These are phyloP conservation scores for Dryas octopetala DNA, from an alignment of 306 rosid genomes.

Conservation along the genomic window DNA sequence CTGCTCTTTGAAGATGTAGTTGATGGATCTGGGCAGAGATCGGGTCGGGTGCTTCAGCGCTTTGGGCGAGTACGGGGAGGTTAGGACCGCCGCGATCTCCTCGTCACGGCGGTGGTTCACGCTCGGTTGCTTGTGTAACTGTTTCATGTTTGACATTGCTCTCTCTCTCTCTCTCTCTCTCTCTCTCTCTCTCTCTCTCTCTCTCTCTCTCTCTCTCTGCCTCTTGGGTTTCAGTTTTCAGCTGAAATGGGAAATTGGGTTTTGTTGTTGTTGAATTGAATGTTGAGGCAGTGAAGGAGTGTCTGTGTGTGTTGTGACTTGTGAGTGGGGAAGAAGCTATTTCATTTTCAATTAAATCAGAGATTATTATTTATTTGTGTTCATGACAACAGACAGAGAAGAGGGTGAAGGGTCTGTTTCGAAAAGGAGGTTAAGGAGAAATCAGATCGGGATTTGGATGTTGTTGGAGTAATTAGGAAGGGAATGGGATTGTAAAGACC, in stretches of 20 bases:
- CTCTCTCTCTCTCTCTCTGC: background rate
- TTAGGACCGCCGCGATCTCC: slow-evolving; percentile 42
- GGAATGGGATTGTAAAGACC: background rate
- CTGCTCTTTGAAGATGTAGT: slow-evolving; percentile 76
- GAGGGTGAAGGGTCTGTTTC: background rate
- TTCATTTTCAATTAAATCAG: too few species aligned
- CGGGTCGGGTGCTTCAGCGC: slow-evolving; percentile 53
- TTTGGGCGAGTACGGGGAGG: slow-evolving; percentile 76
- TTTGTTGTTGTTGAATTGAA: background rate
- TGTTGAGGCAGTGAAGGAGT: background rate
- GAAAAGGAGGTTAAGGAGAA: background rate
- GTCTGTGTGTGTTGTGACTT: background rate
- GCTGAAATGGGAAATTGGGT: background rate
- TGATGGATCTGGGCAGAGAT: slow-evolving; percentile 89
- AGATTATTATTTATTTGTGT: too few species aligned
- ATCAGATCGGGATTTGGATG: background rate
- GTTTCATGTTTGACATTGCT: slow-evolving; percentile 47
- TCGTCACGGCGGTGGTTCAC: slow-evolving; percentile 72
- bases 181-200: background rate
- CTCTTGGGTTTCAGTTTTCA: background rate
- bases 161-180: background rate
- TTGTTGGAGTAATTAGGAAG: background rate
- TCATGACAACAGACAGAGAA: background rate
- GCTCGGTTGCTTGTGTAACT: slow-evolving; percentile 64
- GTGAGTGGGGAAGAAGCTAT: too few species aligned